Percentiles rank a stretch among this genome's conserved stretches.
These are phyloP conservation scores for Fusarium phyllophilum DNA, from an alignment of 2,329 filamentous ascomycete species.

Conservation along the genomic window DNA sequence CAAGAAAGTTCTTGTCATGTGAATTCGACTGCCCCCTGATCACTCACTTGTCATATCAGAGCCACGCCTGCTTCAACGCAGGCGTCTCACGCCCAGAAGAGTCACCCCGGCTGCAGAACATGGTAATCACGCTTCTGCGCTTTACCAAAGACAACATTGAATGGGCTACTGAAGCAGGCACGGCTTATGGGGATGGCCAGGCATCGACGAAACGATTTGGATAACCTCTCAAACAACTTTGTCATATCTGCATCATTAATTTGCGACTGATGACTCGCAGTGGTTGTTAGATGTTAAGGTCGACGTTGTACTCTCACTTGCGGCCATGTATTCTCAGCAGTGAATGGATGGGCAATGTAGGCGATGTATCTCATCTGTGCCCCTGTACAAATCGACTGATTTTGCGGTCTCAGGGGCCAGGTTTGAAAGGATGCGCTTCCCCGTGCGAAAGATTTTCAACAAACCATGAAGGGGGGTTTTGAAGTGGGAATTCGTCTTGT, in stretches of 20 bases:
- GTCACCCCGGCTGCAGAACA: neutral
- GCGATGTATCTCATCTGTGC: neutral
- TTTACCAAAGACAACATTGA: neutral
- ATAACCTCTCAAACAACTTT: constrained; percentile 5
- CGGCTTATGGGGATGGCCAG: neutral
- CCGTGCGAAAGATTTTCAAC: neutral
- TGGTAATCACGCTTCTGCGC: neutral
- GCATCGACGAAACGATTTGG: constrained; percentile 6
- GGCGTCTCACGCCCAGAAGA: constrained; percentile 8
- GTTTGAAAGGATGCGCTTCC: constrained; percentile 21
- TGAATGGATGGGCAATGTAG: neutral
- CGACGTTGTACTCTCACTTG: constrained; percentile 10
- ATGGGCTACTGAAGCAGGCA: neutral
- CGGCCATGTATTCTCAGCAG: constrained; percentile 15
- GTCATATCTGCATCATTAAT: constrained; percentile 5
- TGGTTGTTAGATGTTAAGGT: neutral
- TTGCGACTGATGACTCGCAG: neutral
- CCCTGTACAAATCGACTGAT: constrained; percentile 29
- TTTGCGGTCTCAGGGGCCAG: constrained; percentile 4
- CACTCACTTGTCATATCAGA: neutral
- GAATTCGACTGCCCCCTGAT: constrained; percentile 4
- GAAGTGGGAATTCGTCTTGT: neutral
- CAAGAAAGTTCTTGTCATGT: constrained; percentile 34
- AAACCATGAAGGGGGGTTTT: constrained; percentile 2
- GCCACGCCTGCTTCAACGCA: neutral